Conservation (phyloP, 345 rosid species). For the Populus nigra region DNA sequence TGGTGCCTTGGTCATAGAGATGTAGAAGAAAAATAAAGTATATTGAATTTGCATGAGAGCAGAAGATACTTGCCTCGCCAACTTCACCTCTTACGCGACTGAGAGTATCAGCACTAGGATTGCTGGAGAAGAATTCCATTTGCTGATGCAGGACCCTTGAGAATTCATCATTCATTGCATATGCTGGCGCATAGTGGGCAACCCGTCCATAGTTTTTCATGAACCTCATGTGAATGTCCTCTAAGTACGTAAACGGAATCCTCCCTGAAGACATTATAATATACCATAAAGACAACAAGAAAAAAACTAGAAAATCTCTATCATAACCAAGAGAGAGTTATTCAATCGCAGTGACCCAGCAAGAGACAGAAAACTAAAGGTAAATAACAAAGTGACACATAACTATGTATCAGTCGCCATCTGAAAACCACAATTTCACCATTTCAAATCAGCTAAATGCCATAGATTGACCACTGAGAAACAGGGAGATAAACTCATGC, state of each 20-base stretch:
- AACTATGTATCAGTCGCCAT: too few relatives aligned
- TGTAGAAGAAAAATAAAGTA: background rate
- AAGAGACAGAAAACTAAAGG: too few relatives aligned
- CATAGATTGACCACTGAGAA: too few relatives aligned
- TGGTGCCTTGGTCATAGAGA: background rate
- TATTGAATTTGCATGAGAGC: background rate
- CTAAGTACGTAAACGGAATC: slow-evolving; percentile 95
- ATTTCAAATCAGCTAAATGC: too few relatives aligned
- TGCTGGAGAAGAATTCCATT: slow-evolving; percentile 96
- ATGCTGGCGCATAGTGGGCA: slow-evolving; percentile 81
- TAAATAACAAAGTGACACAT: too few relatives aligned
- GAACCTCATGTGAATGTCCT: slow-evolving; percentile 92
- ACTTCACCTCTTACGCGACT: slow-evolving; percentile 95
- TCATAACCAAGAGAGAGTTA: background rate
- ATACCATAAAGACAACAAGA: background rate
- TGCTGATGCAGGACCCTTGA: slow-evolving; percentile 98
- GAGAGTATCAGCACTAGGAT: slow-evolving; percentile 83
- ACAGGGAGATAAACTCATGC: too few relatives aligned
- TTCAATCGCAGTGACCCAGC: too few relatives aligned
- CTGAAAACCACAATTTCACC: too few relatives aligned
- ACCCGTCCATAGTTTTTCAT: slow-evolving; percentile 94
- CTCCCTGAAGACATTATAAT: slow-evolving; percentile 55
- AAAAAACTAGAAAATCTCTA: background rate
- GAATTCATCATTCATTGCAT: slow-evolving; percentile 98
- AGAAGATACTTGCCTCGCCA: slow-evolving; percentile 59